Percentiles rank a stretch among this genome's conserved stretches.
These are phyloP conservation scores for Fusarium oxysporum DNA, from an alignment of 2,329 filamentous ascomycete genomes.

Conservation along the genomic window DNA sequence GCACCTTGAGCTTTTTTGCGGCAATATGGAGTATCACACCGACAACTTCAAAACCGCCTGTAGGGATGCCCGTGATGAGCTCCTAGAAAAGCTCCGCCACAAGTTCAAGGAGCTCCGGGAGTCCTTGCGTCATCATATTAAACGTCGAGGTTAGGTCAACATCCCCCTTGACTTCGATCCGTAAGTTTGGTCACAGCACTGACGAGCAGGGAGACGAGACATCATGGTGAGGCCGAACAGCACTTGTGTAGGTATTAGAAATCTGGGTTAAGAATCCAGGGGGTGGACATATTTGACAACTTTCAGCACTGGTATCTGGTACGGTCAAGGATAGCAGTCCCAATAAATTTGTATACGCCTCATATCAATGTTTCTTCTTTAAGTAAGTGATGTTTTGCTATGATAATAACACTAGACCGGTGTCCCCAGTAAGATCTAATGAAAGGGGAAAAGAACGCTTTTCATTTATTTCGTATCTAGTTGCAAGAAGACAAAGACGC, in stretches of 20 bases:
- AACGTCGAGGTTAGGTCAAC: not conserved
- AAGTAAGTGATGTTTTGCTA: not conserved
- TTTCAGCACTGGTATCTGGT: not conserved
- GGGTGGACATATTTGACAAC: constrained; percentile 4
- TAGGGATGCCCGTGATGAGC: not conserved
- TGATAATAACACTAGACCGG: not conserved
- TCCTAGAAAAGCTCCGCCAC: not conserved
- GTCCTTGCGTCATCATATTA: not conserved
- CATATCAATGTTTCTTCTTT: not conserved
- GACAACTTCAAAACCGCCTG: not conserved
- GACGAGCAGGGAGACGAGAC: not conserved
- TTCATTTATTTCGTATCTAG: constrained; percentile 35
- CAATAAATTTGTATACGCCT: not conserved
- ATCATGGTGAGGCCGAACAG: not conserved
- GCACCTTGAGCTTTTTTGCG: not conserved
- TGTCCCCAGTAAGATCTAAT: not conserved
- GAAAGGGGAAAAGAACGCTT: constrained; percentile 14
- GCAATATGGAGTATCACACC: not conserved
- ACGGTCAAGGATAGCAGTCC: not conserved
- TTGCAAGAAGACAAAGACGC: not conserved
- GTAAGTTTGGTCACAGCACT: not conserved
- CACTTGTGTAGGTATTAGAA: not conserved
- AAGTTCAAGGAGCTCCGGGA: not conserved
- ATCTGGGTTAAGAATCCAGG: not conserved
- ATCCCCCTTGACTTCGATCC: not conserved